Percentiles rank a stretch among this genome's conserved stretches.
Evolutionary conservation across 345 rosid species (phyloP).

Genomic region (Salix purpurea): DNA sequence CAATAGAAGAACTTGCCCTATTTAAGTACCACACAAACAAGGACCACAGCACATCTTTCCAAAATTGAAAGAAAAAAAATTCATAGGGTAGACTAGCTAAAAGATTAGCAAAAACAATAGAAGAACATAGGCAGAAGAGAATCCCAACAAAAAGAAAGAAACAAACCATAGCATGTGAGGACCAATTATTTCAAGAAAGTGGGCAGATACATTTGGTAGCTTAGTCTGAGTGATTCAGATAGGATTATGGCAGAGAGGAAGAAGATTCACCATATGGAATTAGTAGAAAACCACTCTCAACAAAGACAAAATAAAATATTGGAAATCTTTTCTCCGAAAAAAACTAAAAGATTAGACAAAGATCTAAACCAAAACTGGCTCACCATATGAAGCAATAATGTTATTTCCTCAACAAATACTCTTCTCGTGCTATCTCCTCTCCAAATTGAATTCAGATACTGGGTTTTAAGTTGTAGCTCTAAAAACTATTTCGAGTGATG

Average conservation of each 20-base stretch:
- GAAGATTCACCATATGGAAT: neutral
- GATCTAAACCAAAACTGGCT: no score
- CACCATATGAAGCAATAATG: no score
- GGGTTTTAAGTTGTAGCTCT: no score
- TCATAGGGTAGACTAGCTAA: neutral
- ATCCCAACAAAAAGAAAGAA: neutral
- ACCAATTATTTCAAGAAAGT: neutral
- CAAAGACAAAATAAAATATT: neutral
- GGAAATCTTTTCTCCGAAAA: no score
- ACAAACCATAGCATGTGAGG: neutral
- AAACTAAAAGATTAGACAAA: no score
- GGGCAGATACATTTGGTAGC: neutral
- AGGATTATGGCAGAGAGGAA: neutral
- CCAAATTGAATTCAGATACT: no score
- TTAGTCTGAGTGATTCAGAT: neutral
- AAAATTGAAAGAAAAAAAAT: neutral
- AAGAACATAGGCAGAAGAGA: neutral
- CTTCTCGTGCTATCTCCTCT: no score
- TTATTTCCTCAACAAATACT: no score
- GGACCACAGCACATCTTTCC: neutral
- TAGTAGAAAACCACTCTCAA: neutral
- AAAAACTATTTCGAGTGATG: no score
- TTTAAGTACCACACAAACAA: neutral
- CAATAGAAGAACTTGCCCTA: neutral
- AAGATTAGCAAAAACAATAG: neutral